Evolutionary conservation across 1,139 yeast genomes (phyloP).

Genomic region (Blastobotrys aristatus): DNA sequence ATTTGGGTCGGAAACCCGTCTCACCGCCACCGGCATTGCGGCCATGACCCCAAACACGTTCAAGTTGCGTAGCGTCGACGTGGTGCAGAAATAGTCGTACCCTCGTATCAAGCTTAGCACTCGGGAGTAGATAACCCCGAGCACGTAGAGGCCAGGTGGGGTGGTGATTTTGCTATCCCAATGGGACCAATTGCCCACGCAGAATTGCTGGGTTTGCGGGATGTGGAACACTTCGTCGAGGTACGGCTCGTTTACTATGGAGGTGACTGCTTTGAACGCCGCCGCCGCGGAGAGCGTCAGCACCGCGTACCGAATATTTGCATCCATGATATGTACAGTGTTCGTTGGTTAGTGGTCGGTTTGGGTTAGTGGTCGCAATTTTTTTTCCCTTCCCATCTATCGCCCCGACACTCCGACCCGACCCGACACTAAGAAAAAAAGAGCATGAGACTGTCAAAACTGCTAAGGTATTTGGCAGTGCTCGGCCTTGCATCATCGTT

Average conservation of each 20-base stretch:
- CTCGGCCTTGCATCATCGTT: not conserved
- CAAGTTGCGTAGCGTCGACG: conserved; percentile 23
- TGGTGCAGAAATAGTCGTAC: conserved; percentile 21
- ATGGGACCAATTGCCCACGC: conserved; percentile 49
- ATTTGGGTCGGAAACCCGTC: conserved; percentile 2
- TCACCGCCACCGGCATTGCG: conserved; percentile 43
- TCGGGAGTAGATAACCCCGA: conserved; percentile 52
- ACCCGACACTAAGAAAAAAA: too few relatives aligned
- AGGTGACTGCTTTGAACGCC: conserved; percentile 20
- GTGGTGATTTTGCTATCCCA: conserved; percentile 96
- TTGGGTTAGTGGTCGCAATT: too few relatives aligned
- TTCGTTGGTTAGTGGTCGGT: too few relatives aligned
- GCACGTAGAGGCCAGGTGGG: conserved; percentile 83
- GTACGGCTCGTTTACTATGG: conserved; percentile 30
- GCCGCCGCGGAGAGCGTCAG: conserved; percentile 3
- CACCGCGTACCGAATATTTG: not conserved
- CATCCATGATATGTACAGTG: too few relatives aligned
- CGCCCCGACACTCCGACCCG: too few relatives aligned
- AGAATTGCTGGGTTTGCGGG: conserved; percentile 67
- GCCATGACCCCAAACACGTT: conserved; percentile 45
- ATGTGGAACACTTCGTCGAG: conserved; percentile 82
- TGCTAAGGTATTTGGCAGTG: not conserved
- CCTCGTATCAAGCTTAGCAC: conserved; percentile 22
- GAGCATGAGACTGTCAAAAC: not conserved
- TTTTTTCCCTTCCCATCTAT: too few relatives aligned